These are phyloP conservation scores for Lycium barbarum DNA, from an alignment of 257 asterid genomes.

Conservation along the genomic window DNA sequence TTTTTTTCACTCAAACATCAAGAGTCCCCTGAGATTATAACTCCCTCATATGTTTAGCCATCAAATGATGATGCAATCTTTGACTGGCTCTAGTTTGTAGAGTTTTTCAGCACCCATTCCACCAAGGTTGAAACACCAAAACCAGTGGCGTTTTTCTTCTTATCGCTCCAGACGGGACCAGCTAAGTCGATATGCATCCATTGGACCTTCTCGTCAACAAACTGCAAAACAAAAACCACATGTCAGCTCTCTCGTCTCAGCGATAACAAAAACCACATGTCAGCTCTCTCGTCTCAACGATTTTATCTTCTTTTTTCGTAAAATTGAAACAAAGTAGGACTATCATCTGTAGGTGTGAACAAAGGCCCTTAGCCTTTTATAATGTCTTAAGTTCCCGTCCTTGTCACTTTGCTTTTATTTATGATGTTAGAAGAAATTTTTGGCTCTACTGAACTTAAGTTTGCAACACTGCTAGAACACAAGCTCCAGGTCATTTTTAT, in stretches of 20 bases:
- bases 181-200: slow-evolving; percentile 99
- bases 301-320: not conserved
- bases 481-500: not conserved
- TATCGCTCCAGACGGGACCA: slow-evolving; percentile 89
- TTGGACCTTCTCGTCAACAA: slow-evolving; percentile 93
- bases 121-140: slow-evolving; percentile 85
- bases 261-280: no score
- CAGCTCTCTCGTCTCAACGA: not conserved
- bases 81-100: slow-evolving; percentile 42
- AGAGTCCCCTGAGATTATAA: slow-evolving; percentile 2
- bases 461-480: not conserved
- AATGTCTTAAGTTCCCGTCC: not conserved
- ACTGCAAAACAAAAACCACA: slow-evolving; percentile 50
- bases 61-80: not conserved
- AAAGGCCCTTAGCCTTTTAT: not conserved
- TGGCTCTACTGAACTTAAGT: not conserved
- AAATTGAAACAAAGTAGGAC: not conserved
- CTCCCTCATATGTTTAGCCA: not conserved
- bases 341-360: not conserved
- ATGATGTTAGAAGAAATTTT: slow-evolving; percentile 11
- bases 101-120: slow-evolving; percentile 87
- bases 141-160: slow-evolving; percentile 85
- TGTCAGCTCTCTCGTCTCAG: slow-evolving; percentile 12
- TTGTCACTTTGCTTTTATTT: not conserved
- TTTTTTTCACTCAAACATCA: not conserved